Base-by-base conservation (phyloP, 2,329 filamentous ascomycete species). In the Cladophialophora exuberans region DNA sequence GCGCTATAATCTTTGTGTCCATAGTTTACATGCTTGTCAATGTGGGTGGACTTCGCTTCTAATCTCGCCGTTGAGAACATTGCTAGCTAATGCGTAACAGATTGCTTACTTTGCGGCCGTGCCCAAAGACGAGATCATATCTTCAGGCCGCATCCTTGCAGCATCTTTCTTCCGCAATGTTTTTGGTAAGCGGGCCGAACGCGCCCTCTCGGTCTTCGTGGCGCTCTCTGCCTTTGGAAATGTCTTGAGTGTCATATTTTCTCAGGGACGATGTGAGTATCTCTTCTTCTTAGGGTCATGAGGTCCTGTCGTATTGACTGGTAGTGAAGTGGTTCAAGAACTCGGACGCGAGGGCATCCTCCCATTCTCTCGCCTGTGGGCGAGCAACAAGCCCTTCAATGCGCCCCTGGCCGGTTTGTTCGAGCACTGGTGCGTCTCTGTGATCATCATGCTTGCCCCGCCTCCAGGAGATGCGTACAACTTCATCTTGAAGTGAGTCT, bases 261-360 rank as follows among this genome's bases (percentile, higher is more conserved):
- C 79, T 0, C 76, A 79, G 6, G 74, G 79, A 2, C 72, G 79
- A 56, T 38, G 54, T 56, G 48, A 39, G 52, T 50, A 20, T 3
- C 9, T 4, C 20, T n/a, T 28, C n/a, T 26, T 15, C 26, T 10
- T 11, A 15, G 10, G 25, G 31, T 17, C 9, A 2, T 33, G 13
- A 11, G 18, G 7, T 41, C 22, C 25, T 25, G 15, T 18, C 56
- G 73, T 72, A 56, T 60, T 45, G 6, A 67, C 70, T 58, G 20
- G 76, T 25, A 17, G 22, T 11, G 20, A 13, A 56, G 54, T 84
- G 15, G 83, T 84, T 39, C 73, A 76, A 58, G 86, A 89, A 67
- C 74, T 89, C 39, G 87, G 83, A 1, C 87, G 87, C 64, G 86
- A 90, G 64, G 85, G 85, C 0, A 73, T 89, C 4, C 65, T 89